phyloP scores from a whole-genome alignment of 169 alveolate genomes.

The Eimeria acervulina region DNA sequence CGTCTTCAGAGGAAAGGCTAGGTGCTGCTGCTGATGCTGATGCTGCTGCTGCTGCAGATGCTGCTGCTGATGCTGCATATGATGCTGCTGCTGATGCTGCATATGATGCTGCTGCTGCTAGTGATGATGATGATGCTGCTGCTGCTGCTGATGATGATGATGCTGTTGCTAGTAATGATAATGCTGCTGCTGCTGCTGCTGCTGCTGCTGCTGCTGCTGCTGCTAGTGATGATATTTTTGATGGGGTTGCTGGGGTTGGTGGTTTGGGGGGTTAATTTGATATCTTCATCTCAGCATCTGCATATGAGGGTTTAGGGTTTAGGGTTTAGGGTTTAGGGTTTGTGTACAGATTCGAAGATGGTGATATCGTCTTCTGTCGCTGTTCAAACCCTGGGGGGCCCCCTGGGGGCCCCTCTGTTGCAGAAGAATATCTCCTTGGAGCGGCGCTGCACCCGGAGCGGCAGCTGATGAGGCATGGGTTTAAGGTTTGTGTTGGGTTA shows the following conservation, averaged over 20 bases:
- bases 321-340: slow-evolving; percentile 37
- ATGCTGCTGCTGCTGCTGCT: slow-evolving; percentile 16
- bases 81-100: slow-evolving; percentile 5
- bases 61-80: slow-evolving; percentile 13
- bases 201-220: neutral
- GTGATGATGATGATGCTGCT: neutral
- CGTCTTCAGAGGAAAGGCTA: slow-evolving; percentile 24
- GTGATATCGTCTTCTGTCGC: neutral
- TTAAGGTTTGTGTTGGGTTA: slow-evolving; percentile 7
- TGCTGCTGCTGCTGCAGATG: neutral
- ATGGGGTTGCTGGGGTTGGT: neutral
- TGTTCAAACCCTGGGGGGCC: neutral
- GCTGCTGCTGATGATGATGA: neutral
- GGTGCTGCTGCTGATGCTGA: slow-evolving; percentile 41
- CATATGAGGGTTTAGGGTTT: neutral
- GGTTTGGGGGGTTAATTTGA: neutral
- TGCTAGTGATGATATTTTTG: neutral
- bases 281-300: too few species aligned
- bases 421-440: slow-evolving; percentile 30
- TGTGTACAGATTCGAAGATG: slow-evolving; percentile 16
- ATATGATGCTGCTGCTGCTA: neutral
- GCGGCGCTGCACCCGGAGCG: slow-evolving; percentile 69
- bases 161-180: neutral
- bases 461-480: slow-evolving; percentile 70
- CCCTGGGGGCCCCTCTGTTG: neutral